Evolutionary conservation across 345 rosid species (phyloP), one percentile per base, ranked within the genome.

Genomic region (Fremontodendron californicum): DNA sequence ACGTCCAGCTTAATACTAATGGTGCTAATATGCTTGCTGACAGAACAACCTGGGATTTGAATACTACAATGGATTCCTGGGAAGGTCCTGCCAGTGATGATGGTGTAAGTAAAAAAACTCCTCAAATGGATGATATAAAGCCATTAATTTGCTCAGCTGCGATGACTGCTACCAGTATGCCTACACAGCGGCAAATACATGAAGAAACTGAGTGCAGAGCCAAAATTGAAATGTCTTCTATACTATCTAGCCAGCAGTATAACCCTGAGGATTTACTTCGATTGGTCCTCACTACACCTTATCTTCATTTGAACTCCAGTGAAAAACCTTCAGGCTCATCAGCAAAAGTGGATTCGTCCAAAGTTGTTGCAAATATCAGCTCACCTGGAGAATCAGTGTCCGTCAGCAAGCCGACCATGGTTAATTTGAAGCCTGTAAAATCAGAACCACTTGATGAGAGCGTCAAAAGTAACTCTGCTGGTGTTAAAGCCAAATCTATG

Each of bases 21-120:
- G 81, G 76, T 64, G 77, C 68, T 43, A 75, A 71, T 73, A 64
- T 61, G 57, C 61, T 61, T 45, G 73, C 87, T 58, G 86, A 83
- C 77, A 86, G 97, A 86, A 85, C 89, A 63, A 91, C 89, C 42
- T 94, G 96, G 97, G 97, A 94, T 80, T 85, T 94, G 84, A 94
- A 92, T 84, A 90, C 90, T 33, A 89, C 94, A 66, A 89, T 92
- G 96, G 98, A 94, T 90, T 81, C 84, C 61, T 92, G 97, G 97
- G 92, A 85, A 82, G 90, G 79, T 77, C 58, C 84, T 84, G 67
- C 45, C 49, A 75, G 78, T 74, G 85, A 84, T 79, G 78, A 27
- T 27, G 76, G 78, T 75, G 76, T 69, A 39, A 81, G 78, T 80
- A 71, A 78, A 75, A 82, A 75, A 40, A 70, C 80, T 52, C 51